Base-by-base conservation (phyloP, 2,329 filamentous ascomycete species). In the Phaeosphaeriaceae sp. region DNA sequence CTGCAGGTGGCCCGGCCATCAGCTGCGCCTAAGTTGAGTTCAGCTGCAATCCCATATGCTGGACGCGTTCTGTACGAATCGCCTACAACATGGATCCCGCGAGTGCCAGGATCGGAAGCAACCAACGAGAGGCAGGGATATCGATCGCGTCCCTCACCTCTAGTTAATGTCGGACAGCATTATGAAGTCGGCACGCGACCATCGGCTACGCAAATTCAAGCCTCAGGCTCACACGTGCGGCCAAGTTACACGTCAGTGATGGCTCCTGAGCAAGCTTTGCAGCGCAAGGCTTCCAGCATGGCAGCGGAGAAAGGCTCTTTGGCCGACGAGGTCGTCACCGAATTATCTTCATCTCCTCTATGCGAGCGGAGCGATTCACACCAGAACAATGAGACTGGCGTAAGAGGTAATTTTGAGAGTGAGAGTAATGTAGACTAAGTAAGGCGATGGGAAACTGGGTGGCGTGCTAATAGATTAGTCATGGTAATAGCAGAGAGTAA, bases 1-100 rank as follows among this genome's bases (percentile, higher is more conserved):
- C 25, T 60, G n/a, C 58, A 57, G 10, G 51, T 57, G 15, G 17
- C 27, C n/a, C 17, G 3, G 17, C 48, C 33, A 40, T 24, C 27
- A 21, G 13, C 27, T 20, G n/a, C 19, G n/a, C 11, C 33, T 7
- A 19, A 13, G 15, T 15, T 4, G 11, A 22, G 7, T 13, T 9
- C 42, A 21, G 13, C 19, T 24, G 9, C 19, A 27, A 10, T n/a
- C 4, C 31, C 48, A 20, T 7, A 21, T 11, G 15, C 27, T 19
- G 4, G 19, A 40, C 48, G 17, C 21, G 27, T 15, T 21, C 27
- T 27, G 22, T 21, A 27, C 7, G 25, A 10, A 22, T 46, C 19
- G 21, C 21, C 42, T 2, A 46, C 22, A 19, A 21, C 19, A 4
- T 9, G 25, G 25, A 27, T 9, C 25, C 25, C 25, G 9, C 25